Evolutionary conservation across 108 stramenopile species (phyloP).

Genomic region (Skeletonema costatum): DNA sequence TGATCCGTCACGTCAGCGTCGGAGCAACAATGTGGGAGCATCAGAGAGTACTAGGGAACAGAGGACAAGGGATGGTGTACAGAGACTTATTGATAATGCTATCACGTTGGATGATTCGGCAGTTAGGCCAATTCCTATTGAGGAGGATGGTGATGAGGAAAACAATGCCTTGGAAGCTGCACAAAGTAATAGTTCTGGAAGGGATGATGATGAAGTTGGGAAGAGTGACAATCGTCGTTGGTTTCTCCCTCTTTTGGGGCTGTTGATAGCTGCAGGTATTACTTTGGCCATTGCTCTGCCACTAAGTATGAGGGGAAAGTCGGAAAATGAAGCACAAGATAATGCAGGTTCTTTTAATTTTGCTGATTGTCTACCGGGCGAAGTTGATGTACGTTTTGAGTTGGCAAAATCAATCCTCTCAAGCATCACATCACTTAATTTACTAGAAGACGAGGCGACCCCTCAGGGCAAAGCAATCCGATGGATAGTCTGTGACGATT

Average conservation of each 20-base stretch:
- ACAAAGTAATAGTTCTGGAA: too few relatives aligned
- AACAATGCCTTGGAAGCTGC: too few relatives aligned
- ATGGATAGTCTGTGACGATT: slow-evolving; percentile 9
- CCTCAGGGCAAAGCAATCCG: slow-evolving; percentile 7
- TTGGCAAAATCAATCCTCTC: neutral
- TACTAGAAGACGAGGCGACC: neutral
- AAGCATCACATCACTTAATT: neutral
- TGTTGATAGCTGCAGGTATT: neutral
- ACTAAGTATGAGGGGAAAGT: neutral
- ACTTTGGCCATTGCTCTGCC: neutral
- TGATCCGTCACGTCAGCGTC: too few relatives aligned
- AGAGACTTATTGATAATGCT: neutral
- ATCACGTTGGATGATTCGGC: neutral
- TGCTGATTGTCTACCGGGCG: too few relatives aligned
- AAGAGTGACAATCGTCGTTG: too few relatives aligned
- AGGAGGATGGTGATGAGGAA: neutral
- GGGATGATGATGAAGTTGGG: too few relatives aligned
- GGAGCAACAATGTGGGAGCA: too few relatives aligned
- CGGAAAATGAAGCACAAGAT: too few relatives aligned
- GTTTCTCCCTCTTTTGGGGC: too few relatives aligned
- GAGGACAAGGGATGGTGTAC: neutral
- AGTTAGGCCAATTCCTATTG: neutral
- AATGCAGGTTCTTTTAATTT: too few relatives aligned
- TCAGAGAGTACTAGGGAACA: too few relatives aligned
- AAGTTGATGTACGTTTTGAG: too few relatives aligned